Evolutionary conservation across 164 flowering plant genomes (phyloP).

Genomic region (Buxus sempervirens): DNA sequence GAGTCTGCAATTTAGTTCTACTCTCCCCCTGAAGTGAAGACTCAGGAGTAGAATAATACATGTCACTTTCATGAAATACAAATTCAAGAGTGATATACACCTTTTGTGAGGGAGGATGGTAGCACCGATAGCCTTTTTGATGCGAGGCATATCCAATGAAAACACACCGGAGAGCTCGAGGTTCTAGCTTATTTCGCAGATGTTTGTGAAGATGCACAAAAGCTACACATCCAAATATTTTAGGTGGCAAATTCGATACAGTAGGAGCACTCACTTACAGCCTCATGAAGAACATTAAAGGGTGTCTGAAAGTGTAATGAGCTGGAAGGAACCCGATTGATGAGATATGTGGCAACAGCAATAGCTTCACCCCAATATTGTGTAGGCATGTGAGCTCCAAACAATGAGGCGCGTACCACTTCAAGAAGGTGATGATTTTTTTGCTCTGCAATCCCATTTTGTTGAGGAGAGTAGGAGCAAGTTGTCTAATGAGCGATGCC

Average conservation of each 20-base stretch:
- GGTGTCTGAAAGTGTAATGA: slow-evolving; percentile 7
- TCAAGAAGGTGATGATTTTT: slow-evolving; percentile 11
- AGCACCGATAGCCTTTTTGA: slow-evolving; percentile 19
- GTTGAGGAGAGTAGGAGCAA: background rate
- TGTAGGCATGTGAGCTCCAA: slow-evolving; percentile 8
- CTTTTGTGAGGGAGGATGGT: slow-evolving; percentile 15
- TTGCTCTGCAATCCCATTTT: slow-evolving; percentile 1
- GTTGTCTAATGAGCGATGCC: slow-evolving; percentile 3
- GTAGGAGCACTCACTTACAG: slow-evolving; percentile 3
- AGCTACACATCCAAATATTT: slow-evolving; percentile 16
- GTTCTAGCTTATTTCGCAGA: slow-evolving; percentile 6
- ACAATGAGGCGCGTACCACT: slow-evolving; percentile 4
- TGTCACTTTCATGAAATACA: slow-evolving; percentile 7
- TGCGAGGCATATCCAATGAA: slow-evolving; percentile 14
- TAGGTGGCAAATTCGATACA: background rate
- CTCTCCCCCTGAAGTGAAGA: slow-evolving; percentile 18
- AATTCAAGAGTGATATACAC: slow-evolving; percentile 18
- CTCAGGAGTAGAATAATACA: slow-evolving; percentile 10
- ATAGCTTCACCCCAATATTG: slow-evolving; percentile 10
- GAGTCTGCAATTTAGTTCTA: background rate
- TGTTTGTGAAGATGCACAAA: slow-evolving; percentile 16
- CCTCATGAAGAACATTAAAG: background rate
- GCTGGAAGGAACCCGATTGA: slow-evolving; percentile 12
- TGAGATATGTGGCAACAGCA: slow-evolving; percentile 2
- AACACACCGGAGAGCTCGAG: slow-evolving; percentile 13